phyloP scores from a whole-genome alignment of 225 moss, liverwort and hornwort genomes.

The Lunularia cruciata region DNA sequence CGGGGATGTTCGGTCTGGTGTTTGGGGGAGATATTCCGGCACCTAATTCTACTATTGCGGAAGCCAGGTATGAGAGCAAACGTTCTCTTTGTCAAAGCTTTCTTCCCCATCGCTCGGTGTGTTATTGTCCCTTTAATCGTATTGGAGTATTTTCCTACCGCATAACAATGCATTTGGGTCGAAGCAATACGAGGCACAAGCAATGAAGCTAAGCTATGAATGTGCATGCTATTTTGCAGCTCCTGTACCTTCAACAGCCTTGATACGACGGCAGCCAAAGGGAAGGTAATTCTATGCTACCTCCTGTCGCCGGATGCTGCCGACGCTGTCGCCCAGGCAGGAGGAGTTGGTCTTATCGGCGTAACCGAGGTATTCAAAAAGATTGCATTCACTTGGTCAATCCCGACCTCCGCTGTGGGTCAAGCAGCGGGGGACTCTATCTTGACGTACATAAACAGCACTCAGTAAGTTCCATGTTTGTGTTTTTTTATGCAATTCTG shows the following conservation, averaged over 20 bases:
- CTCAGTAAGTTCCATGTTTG: background rate
- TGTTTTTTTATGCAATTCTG: no score
- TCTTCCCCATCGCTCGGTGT: no score
- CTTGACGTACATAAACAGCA: slow-evolving; percentile 16
- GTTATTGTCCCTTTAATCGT: no score
- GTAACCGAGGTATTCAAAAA: background rate
- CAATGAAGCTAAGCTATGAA: no score
- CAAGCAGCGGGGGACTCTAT: background rate
- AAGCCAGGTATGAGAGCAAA: background rate
- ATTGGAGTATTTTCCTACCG: no score
- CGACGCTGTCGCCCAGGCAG: slow-evolving; percentile 9
- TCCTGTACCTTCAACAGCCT: background rate
- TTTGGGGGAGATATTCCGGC: slow-evolving; percentile 16
- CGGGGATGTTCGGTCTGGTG: slow-evolving; percentile 16
- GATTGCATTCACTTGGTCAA: background rate
- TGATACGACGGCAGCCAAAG: slow-evolving; percentile 22
- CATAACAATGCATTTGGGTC: no score
- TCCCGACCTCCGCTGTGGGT: slow-evolving; percentile 11
- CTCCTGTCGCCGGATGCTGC: no score
- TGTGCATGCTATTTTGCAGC: no score
- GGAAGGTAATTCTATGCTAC: slow-evolving; percentile 31
- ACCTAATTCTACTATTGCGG: background rate
- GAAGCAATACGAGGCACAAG: no score
- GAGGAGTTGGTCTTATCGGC: slow-evolving; percentile 25
- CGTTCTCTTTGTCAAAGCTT: no score